phyloP scores from a whole-genome alignment of 2,329 filamentous ascomycete genomes.

The Shiraia bambusicola region DNA sequence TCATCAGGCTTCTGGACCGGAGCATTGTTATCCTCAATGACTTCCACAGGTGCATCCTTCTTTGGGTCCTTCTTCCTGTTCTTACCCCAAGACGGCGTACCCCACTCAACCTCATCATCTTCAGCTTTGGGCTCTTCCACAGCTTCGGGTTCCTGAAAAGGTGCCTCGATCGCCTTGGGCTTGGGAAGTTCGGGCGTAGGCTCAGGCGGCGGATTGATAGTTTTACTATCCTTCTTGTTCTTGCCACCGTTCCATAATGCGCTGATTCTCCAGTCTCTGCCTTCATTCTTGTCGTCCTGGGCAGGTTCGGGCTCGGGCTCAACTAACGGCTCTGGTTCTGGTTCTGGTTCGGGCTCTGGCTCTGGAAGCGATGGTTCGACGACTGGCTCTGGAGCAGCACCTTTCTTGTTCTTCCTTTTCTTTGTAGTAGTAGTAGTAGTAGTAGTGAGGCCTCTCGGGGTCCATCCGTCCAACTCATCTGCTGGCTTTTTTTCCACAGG shows the following conservation, averaged over 20 bases:
- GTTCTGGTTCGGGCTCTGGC: slow-evolving; percentile 24
- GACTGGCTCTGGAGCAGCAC: slow-evolving; percentile 28
- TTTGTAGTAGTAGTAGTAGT: slow-evolving; percentile 25
- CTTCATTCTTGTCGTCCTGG: slow-evolving; percentile 35
- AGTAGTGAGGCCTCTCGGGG: slow-evolving; percentile 10
- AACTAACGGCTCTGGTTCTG: slow-evolving; percentile 28
- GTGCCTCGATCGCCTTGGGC: slow-evolving; percentile 20
- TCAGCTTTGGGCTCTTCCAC: slow-evolving; percentile 52
- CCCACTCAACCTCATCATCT: slow-evolving; percentile 58
- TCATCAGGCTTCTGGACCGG: slow-evolving; percentile 49
- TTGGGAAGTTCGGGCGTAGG: slow-evolving; percentile 20
- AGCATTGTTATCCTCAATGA: slow-evolving; percentile 43
- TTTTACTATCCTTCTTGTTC: slow-evolving; percentile 51
- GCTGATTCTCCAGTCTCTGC: slow-evolving; percentile 39
- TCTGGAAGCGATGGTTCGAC: slow-evolving; percentile 16
- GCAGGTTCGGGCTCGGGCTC: slow-evolving; percentile 24
- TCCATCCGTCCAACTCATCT: slow-evolving; percentile 33
- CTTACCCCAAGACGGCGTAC: slow-evolving; percentile 58
- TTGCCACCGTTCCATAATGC: slow-evolving; percentile 46
- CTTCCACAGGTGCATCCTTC: slow-evolving; percentile 44
- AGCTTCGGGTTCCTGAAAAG: slow-evolving; percentile 48
- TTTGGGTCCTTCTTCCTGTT: slow-evolving; percentile 44
- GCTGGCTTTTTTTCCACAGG: slow-evolving; percentile 24
- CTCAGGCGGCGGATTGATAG: slow-evolving; percentile 33
- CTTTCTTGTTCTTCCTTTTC: slow-evolving; percentile 39